A percentile compares a stretch with the other conserved stretches of the same genome.
Evolutionary conservation across 2,329 filamentous ascomycete species (phyloP).

Genomic region (Fusarium cyanostomum): DNA sequence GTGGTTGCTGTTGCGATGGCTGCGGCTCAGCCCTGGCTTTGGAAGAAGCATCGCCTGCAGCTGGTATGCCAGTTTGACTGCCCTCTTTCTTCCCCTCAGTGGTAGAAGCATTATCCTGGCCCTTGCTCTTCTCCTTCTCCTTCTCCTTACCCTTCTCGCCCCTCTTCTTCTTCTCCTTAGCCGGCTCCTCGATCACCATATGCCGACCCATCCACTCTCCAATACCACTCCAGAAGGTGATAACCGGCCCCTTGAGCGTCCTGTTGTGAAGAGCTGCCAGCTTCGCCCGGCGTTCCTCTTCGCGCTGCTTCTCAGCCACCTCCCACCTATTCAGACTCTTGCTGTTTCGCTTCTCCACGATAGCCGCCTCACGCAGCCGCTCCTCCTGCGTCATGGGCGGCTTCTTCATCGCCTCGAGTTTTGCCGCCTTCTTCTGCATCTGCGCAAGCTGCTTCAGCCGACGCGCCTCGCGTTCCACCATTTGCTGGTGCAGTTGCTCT

Average conservation of each 20-base stretch:
- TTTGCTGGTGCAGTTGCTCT: slow-evolving; percentile 72
- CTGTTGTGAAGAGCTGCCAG: slow-evolving; percentile 89
- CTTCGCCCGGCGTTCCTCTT: slow-evolving; percentile 83
- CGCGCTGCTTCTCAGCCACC: slow-evolving; percentile 86
- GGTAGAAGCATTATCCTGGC: slow-evolving; percentile 38
- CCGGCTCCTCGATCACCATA: slow-evolving; percentile 70
- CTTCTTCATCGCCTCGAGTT: slow-evolving; percentile 77
- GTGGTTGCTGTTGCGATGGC: slow-evolving; percentile 6
- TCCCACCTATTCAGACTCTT: slow-evolving; percentile 96
- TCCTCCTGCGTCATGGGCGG: slow-evolving; percentile 88
- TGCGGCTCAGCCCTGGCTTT: slow-evolving; percentile 16
- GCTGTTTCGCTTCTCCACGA: slow-evolving; percentile 85
- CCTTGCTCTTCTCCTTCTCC: slow-evolving; percentile 36
- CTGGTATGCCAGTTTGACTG: not conserved
- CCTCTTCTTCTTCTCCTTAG: slow-evolving; percentile 64
- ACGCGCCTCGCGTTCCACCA: slow-evolving; percentile 76
- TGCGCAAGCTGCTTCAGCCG: slow-evolving; percentile 74
- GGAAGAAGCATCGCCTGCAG: not conserved
- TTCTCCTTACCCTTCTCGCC: slow-evolving; percentile 47
- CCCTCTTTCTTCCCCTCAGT: slow-evolving; percentile 21
- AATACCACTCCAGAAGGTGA: slow-evolving; percentile 93
- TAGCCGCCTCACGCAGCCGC: slow-evolving; percentile 81
- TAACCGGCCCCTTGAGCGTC: slow-evolving; percentile 86
- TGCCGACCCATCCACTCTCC: slow-evolving; percentile 80
- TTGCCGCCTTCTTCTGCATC: slow-evolving; percentile 75